A percentile compares a stretch with the other conserved stretches of the same genome.
These are phyloP conservation scores for Chrysosporium keratinophilum DNA, from an alignment of 2,329 filamentous ascomycete species.

Conservation along the genomic window DNA sequence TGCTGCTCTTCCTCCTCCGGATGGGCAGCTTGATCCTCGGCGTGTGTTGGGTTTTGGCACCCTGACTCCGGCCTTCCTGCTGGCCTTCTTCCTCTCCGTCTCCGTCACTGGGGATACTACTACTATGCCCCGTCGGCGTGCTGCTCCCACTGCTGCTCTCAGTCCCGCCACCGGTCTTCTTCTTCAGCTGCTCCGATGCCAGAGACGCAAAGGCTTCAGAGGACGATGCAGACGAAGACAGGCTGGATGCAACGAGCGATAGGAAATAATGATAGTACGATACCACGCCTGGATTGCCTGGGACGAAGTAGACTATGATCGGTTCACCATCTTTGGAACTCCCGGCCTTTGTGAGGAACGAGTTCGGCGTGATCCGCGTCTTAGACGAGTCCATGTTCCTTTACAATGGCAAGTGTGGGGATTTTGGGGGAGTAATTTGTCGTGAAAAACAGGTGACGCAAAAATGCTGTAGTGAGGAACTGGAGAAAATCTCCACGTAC, in stretches of 20 bases:
- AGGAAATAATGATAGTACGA: slow-evolving; percentile 41
- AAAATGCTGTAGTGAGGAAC: background rate
- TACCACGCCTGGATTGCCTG: slow-evolving; percentile 43
- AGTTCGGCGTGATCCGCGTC: slow-evolving; percentile 22
- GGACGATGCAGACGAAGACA: slow-evolving; percentile 13
- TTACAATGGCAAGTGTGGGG: background rate
- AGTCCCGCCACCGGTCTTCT: background rate
- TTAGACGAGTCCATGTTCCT: background rate
- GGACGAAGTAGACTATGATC: slow-evolving; percentile 37
- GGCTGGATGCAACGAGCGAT: slow-evolving; percentile 25
- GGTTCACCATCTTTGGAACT: slow-evolving; percentile 19
- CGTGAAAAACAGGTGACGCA: background rate
- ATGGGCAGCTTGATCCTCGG: background rate
- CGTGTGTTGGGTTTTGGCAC: background rate
- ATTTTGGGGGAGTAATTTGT: background rate
- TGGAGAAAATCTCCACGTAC: too few relatives aligned
- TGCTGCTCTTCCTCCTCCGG: background rate
- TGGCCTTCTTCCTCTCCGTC: background rate
- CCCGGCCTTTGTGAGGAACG: slow-evolving; percentile 21
- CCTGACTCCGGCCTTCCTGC: background rate
- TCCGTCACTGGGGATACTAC: too few relatives aligned
- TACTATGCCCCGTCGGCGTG: background rate
- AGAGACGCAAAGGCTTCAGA: background rate
- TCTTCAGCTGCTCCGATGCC: background rate
- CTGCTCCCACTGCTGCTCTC: background rate